These are phyloP conservation scores for Mycena leptocephala DNA, from an alignment of 768 basidiomycete species.

Conservation along the genomic window DNA sequence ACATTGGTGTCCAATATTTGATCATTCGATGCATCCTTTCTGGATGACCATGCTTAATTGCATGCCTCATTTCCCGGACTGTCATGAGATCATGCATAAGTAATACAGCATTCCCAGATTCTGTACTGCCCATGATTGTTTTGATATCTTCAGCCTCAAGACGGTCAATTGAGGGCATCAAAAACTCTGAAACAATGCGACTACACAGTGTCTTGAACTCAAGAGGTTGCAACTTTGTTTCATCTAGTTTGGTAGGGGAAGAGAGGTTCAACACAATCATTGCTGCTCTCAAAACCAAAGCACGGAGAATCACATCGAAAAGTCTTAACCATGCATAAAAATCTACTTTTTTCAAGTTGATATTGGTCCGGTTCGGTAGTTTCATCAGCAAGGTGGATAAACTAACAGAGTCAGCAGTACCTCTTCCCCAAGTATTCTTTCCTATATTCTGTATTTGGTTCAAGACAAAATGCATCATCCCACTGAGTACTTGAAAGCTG, in stretches of 20 bases:
- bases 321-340: no score
- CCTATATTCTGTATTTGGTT: no score
- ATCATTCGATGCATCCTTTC: constrained; percentile 23
- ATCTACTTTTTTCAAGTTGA: no score
- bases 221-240: not conserved
- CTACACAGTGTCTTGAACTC: not conserved
- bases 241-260: not conserved
- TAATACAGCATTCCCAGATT: constrained; percentile 14
- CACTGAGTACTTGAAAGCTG: constrained; percentile 20
- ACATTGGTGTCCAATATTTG: constrained; percentile 16
- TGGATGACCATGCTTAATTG: constrained; percentile 40
- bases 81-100: constrained; percentile 34
- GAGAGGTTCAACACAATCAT: not conserved
- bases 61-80: constrained; percentile 33
- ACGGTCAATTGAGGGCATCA: constrained; percentile 10
- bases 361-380: no score
- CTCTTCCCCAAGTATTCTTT: no score
- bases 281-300: not conserved
- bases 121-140: not conserved
- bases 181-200: not conserved
- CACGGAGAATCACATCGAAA: no score
- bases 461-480: not conserved
- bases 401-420: no score
- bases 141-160: constrained; percentile 14
- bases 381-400: no score